Evolutionary conservation across 371 early-diverging fungal genomes (phyloP).

Genomic region (Fennellomyces sp.): DNA sequence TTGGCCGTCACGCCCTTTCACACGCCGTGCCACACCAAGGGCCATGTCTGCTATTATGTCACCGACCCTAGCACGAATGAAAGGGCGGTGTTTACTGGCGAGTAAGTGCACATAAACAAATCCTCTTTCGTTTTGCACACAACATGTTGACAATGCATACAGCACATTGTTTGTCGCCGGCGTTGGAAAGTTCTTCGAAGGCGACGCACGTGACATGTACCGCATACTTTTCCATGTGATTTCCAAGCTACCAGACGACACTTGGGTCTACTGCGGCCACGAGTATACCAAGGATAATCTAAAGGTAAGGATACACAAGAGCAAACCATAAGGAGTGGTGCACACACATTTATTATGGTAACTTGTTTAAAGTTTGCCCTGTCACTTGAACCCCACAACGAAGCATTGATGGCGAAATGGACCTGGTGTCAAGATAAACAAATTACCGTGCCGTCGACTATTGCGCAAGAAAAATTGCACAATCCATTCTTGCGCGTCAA

Average conservation of each 20-base stretch:
- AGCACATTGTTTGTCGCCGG: slow-evolving; percentile 56
- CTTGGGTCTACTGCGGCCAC: slow-evolving; percentile 91
- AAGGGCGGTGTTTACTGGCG: slow-evolving; percentile 51
- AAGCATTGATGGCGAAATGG: slow-evolving; percentile 53
- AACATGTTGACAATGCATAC: no score
- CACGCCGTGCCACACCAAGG: slow-evolving; percentile 90
- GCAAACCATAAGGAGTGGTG: background rate
- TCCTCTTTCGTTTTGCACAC: no score
- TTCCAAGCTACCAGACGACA: slow-evolving; percentile 78
- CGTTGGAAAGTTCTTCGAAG: slow-evolving; percentile 94
- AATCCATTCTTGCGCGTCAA: slow-evolving; percentile 90
- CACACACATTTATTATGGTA: background rate
- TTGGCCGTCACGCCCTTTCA: slow-evolving; percentile 66
- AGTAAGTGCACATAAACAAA: slow-evolving; percentile 36
- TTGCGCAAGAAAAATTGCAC: slow-evolving; percentile 80
- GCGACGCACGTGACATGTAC: slow-evolving; percentile 86
- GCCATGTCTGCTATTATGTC: slow-evolving; percentile 86
- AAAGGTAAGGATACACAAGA: slow-evolving; percentile 23
- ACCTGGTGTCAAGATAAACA: slow-evolving; percentile 52
- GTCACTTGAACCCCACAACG: slow-evolving; percentile 48
- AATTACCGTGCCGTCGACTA: slow-evolving; percentile 83
- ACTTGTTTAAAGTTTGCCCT: slow-evolving; percentile 40
- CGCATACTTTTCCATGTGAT: slow-evolving; percentile 73
- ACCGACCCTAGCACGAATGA: slow-evolving; percentile 51
- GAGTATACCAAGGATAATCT: slow-evolving; percentile 56